These are phyloP conservation scores for Podila epigama DNA, from an alignment of 192 early-diverging fungal species.

Conservation along the genomic window DNA sequence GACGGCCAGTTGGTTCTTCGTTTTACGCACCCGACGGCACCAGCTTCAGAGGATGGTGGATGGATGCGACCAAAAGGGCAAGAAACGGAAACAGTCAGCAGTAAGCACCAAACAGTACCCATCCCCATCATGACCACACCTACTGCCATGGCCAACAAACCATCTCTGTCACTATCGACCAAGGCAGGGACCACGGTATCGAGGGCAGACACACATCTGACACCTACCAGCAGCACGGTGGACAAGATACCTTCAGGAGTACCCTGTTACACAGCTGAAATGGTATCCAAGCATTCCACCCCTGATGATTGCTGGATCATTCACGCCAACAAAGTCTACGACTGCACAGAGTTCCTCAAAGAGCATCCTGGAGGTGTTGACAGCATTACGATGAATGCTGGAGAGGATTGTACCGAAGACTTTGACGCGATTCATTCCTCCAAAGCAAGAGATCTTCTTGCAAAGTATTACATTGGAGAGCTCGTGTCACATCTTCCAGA, in stretches of 20 bases:
- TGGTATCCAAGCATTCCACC: conserved; percentile 72
- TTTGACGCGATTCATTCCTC: conserved; percentile 93
- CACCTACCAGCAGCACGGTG: background rate
- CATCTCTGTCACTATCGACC: background rate
- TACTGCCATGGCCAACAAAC: too few relatives aligned
- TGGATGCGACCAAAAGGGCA: conserved; percentile 58
- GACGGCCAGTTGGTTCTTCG: conserved; percentile 2
- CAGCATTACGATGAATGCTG: conserved; percentile 82
- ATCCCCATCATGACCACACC: conserved; percentile 12
- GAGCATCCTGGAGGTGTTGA: conserved; percentile 94
- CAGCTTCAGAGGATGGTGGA: conserved; percentile 35
- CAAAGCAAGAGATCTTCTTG: conserved; percentile 79
- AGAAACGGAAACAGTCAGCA: conserved; percentile 3
- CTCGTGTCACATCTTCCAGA: conserved; percentile 45
- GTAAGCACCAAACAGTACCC: background rate
- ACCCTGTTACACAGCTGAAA: conserved; percentile 57
- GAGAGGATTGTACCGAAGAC: conserved; percentile 84
- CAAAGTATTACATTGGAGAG: conserved; percentile 72
- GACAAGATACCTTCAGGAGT: background rate
- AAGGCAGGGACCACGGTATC: background rate
- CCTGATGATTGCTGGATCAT: conserved; percentile 84
- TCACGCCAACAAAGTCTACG: conserved; percentile 76
- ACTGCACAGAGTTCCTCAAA: conserved; percentile 73
- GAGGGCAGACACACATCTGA: background rate
- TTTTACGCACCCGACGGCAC: conserved; percentile 65